These are phyloP conservation scores for Hygrophila difformis DNA, from an alignment of 257 asterid genomes.

Conservation along the genomic window DNA sequence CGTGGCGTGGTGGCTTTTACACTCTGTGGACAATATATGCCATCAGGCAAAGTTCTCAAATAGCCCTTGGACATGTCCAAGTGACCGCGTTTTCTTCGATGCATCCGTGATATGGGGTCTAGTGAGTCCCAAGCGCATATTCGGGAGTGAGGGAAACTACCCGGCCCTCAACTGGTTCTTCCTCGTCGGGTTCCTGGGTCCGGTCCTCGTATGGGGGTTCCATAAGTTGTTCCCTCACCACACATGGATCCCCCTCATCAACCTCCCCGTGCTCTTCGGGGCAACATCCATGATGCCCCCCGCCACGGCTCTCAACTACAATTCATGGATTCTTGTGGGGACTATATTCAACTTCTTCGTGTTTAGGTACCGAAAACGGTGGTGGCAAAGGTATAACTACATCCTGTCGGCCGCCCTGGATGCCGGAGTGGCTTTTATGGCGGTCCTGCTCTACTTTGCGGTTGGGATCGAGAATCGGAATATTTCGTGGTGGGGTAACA, in stretches of 20 bases:
- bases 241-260: constrained; percentile 52
- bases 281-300: constrained; percentile 64
- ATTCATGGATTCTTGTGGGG: constrained; percentile 55
- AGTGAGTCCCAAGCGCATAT: constrained; percentile 50
- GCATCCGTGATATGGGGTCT: constrained; percentile 83
- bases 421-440: constrained; percentile 81
- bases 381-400: constrained; percentile 80
- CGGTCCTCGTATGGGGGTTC: constrained; percentile 40
- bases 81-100: constrained; percentile 52
- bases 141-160: constrained; percentile 51
- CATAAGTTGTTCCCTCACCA: constrained; percentile 41
- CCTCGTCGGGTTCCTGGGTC: constrained; percentile 46
- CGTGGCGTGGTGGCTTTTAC: constrained; percentile 29
- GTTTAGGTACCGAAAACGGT: constrained; percentile 48
- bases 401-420: constrained; percentile 63
- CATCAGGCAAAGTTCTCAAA: constrained; percentile 27
- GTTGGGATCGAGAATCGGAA: constrained; percentile 34
- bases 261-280: constrained; percentile 70
- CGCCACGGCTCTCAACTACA: constrained; percentile 56
- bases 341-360: constrained; percentile 55
- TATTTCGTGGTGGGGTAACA: constrained; percentile 54
- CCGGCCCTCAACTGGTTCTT: constrained; percentile 63
- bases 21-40: constrained; percentile 21
- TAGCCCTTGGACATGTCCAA: constrained; percentile 74
- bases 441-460: constrained; percentile 44